phyloP scores from a whole-genome alignment of 371 early-diverging fungal species.

The Pancytospora philotis region DNA sequence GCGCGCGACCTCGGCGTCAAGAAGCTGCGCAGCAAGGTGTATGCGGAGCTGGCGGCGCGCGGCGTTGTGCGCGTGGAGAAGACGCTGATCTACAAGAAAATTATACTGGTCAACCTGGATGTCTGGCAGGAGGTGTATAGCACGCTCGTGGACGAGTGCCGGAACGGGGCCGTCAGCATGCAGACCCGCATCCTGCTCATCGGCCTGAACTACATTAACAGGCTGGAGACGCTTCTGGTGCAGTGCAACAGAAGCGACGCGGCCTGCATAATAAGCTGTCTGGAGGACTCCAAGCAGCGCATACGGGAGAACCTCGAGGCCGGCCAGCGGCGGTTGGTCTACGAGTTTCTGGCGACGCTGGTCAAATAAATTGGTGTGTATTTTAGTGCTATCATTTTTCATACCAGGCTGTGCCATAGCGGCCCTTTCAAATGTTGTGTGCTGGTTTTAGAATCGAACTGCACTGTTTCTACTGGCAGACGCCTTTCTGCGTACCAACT shows the following conservation, averaged over 20 bases:
- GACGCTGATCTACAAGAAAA: slow-evolving; percentile 26
- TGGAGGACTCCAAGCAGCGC: background rate
- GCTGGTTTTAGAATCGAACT: no score
- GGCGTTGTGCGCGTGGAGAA: slow-evolving; percentile 15
- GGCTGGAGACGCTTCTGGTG: slow-evolving; percentile 28
- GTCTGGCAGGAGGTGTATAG: slow-evolving; percentile 22
- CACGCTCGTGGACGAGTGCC: slow-evolving; percentile 9
- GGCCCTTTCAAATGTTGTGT: no score
- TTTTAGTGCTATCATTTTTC: no score
- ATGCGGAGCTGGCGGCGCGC: slow-evolving; percentile 17
- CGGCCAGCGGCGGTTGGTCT: background rate
- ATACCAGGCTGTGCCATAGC: no score
- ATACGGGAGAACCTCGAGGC: background rate
- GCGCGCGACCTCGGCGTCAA: slow-evolving; percentile 13
- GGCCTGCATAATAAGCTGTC: background rate
- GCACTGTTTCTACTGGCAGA: no score
- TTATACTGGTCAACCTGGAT: slow-evolving; percentile 14
- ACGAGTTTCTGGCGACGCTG: no score
- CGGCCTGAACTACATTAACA: slow-evolving; percentile 32
- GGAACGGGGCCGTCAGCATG: background rate
- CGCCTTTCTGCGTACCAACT: no score
- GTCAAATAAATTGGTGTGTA: no score
- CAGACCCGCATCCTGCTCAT: slow-evolving; percentile 11
- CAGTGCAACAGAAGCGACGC: slow-evolving; percentile 14
- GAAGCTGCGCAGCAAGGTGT: slow-evolving; percentile 34